Conservation (phyloP, 108 stramenopile genomes). For the Cyclotella kingstonii region DNA sequence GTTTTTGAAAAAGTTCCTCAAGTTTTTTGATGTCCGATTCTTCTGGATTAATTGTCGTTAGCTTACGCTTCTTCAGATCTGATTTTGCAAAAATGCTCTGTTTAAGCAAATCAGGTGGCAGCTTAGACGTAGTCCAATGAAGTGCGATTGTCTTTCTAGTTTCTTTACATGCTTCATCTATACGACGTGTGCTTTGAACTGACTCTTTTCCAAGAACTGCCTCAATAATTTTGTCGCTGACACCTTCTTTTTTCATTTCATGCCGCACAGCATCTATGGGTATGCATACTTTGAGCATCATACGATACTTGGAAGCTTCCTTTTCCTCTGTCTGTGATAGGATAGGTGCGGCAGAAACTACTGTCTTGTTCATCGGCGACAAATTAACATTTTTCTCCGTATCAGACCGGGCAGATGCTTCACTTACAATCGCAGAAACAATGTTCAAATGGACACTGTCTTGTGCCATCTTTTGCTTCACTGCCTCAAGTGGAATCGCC, state of each 20-base stretch:
- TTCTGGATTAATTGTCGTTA: slow-evolving; percentile 28
- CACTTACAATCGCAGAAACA: slow-evolving; percentile 43
- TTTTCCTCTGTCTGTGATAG: slow-evolving; percentile 62
- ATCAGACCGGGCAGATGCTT: slow-evolving; percentile 31
- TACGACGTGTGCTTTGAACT: not conserved
- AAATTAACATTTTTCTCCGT: slow-evolving; percentile 21
- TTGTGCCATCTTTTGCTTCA: slow-evolving; percentile 43
- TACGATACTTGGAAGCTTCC: slow-evolving; percentile 56
- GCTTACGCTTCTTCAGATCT: slow-evolving; percentile 52
- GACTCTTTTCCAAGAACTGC: slow-evolving; percentile 66
- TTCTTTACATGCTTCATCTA: slow-evolving; percentile 14
- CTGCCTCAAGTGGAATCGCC: slow-evolving; percentile 34
- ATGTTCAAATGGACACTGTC: slow-evolving; percentile 29
- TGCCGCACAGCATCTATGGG: slow-evolving; percentile 69
- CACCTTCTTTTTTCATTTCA: slow-evolving; percentile 75
- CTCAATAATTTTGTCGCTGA: slow-evolving; percentile 62
- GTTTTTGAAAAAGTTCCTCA: slow-evolving; percentile 81
- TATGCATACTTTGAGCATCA: slow-evolving; percentile 66
- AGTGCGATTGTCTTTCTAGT: slow-evolving; percentile 55
- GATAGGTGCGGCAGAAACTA: slow-evolving; percentile 12
- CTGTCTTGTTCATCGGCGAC: not conserved
- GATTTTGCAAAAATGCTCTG: slow-evolving; percentile 51
- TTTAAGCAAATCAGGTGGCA: slow-evolving; percentile 59
- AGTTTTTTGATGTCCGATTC: slow-evolving; percentile 71
- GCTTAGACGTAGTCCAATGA: slow-evolving; percentile 74